Percentiles rank a stretch among this genome's conserved stretches.
Evolutionary conservation across 2,329 filamentous ascomycete species (phyloP).

Genomic region (Trichoderma koningii): DNA sequence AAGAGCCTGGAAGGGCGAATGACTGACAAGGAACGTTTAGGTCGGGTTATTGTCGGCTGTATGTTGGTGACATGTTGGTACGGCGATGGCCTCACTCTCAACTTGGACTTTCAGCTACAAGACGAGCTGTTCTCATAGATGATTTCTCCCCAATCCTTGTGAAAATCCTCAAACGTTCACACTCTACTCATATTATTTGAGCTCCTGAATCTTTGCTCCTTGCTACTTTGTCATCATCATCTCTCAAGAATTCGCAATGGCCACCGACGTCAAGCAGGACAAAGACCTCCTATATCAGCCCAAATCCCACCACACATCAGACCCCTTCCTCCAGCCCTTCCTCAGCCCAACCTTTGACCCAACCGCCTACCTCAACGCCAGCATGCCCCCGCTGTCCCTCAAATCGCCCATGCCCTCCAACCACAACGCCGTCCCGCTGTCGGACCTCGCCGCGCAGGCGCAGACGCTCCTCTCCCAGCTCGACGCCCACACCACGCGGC

Average conservation of each 20-base stretch:
- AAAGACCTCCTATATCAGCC: slow-evolving; percentile 45
- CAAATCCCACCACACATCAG: slow-evolving; percentile 65
- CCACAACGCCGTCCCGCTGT: slow-evolving; percentile 57
- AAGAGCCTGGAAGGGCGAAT: not conserved
- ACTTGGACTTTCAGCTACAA: no score
- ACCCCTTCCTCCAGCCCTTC: slow-evolving; percentile 74
- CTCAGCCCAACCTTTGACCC: slow-evolving; percentile 77
- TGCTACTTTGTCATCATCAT: not conserved
- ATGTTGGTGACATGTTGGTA: not conserved
- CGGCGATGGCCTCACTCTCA: no score
- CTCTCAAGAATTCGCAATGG: slow-evolving; percentile 35
- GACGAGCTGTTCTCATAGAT: no score
- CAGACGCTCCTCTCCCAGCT: slow-evolving; percentile 85
- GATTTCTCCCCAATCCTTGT: no score
- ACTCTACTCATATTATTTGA: not conserved
- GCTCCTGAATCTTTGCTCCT: no score
- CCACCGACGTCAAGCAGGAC: slow-evolving; percentile 52
- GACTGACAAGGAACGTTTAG: slow-evolving; percentile 8
- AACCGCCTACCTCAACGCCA: slow-evolving; percentile 79
- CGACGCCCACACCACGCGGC: slow-evolving; percentile 80
- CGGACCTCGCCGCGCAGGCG: slow-evolving; percentile 78
- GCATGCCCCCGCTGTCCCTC: slow-evolving; percentile 67
- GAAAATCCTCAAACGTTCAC: not conserved
- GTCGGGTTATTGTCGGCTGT: slow-evolving; percentile 42
- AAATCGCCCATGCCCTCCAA: slow-evolving; percentile 36